phyloP scores from a whole-genome alignment of 2,329 filamentous ascomycete genomes.

The Sporothrix schenckii region DNA sequence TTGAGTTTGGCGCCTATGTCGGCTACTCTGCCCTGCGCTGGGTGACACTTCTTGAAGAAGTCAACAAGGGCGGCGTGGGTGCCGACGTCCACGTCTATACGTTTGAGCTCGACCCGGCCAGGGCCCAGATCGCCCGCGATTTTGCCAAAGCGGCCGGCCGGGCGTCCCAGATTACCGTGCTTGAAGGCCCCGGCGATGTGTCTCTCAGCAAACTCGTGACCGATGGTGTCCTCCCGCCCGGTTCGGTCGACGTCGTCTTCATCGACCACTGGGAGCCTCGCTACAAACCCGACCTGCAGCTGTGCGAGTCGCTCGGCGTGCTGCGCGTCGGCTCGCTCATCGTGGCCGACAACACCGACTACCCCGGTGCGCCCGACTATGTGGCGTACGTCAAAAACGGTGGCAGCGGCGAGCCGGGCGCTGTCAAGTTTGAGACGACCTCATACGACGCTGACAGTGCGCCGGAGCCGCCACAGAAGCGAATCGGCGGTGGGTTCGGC shows the following conservation, averaged over 20 bases:
- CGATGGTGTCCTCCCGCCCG: conserved; percentile 39
- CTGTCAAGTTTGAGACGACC: conserved; percentile 39
- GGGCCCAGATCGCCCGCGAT: conserved; percentile 42
- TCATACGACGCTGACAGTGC: conserved; percentile 28
- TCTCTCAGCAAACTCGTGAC: conserved; percentile 40
- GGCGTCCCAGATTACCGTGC: conserved; percentile 41
- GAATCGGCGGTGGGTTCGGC: neutral
- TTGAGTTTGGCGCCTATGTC: conserved; percentile 46
- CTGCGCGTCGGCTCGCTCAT: conserved; percentile 43
- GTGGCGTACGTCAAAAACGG: conserved; percentile 45
- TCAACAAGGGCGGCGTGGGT: conserved; percentile 33
- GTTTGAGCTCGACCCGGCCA: conserved; percentile 43
- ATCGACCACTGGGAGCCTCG: conserved; percentile 45
- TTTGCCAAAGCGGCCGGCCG: conserved; percentile 44
- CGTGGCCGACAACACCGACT: conserved; percentile 50
- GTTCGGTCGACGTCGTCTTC: conserved; percentile 44
- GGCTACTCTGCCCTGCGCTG: conserved; percentile 45
- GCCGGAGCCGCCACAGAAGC: neutral
- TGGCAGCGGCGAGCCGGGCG: conserved; percentile 34
- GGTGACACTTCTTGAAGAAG: conserved; percentile 39
- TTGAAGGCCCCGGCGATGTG: conserved; percentile 42
- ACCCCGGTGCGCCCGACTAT: conserved; percentile 51
- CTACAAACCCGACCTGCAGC: conserved; percentile 45
- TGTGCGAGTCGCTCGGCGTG: conserved; percentile 43
- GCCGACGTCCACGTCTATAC: conserved; percentile 42